Conservation (phyloP, 192 early-diverging fungal genomes). For the Coemansia sp. region DNA sequence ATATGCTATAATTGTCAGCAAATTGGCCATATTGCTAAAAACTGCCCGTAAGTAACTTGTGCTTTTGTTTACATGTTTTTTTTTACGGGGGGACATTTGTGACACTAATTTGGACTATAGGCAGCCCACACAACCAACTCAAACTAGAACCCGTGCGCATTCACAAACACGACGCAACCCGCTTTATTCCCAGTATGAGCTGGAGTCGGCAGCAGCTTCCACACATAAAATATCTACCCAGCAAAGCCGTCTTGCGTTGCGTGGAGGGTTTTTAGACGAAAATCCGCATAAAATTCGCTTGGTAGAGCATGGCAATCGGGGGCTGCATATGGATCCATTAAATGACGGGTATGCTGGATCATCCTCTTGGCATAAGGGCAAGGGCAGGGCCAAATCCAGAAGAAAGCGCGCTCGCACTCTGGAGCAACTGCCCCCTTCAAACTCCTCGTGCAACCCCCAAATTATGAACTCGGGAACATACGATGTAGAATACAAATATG, state of each 20-base stretch:
- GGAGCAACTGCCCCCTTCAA: no score
- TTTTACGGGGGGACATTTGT: no score
- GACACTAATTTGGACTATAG: conserved; percentile 7
- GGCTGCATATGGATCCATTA: conserved; percentile 2
- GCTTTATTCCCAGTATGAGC: conserved; percentile 1
- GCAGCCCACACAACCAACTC: conserved; percentile 2
- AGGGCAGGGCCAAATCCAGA: neutral
- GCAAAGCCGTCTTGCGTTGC: conserved; percentile 7
- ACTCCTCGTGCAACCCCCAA: no score
- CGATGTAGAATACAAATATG: neutral
- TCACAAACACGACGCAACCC: conserved; percentile 6
- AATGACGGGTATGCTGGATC: neutral
- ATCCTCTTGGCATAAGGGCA: neutral
- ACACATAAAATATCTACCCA: neutral
- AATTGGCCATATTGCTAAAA: conserved; percentile 36
- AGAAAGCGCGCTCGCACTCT: no score
- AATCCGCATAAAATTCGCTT: conserved; percentile 18
- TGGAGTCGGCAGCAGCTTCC: neutral
- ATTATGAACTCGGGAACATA: no score
- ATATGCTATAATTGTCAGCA: conserved; percentile 32
- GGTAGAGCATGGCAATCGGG: conserved; percentile 4
- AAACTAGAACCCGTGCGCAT: conserved; percentile 5
- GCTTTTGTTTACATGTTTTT: no score
- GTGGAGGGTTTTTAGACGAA: conserved; percentile 20
- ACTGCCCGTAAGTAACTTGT: conserved; percentile 29